A percentile compares a stretch with the other conserved stretches of the same genome.
These are phyloP conservation scores for Aureoboletus auriporus DNA, from an alignment of 768 basidiomycete species.

Conservation along the genomic window DNA sequence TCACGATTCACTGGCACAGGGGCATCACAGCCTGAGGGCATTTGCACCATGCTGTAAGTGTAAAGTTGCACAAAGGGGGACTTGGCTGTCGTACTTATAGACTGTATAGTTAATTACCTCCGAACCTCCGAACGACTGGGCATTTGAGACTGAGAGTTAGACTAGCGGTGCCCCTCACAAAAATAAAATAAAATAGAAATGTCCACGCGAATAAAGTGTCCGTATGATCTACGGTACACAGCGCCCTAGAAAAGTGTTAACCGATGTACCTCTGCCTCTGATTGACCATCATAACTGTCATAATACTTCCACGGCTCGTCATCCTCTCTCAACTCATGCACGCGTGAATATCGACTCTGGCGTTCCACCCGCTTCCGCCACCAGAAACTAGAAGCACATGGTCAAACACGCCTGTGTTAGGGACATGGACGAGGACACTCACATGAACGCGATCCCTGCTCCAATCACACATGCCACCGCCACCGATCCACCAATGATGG, in stretches of 20 bases:
- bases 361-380: slow-evolving; percentile 24
- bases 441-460: slow-evolving; percentile 33
- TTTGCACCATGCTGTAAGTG: too few species aligned
- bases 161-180: too few species aligned
- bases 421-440: slow-evolving; percentile 9
- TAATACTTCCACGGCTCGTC: slow-evolving; percentile 30
- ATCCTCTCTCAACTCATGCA: slow-evolving; percentile 25
- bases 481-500: slow-evolving; percentile 45
- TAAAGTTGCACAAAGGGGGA: too few species aligned
- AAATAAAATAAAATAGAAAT: too few species aligned
- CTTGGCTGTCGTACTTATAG: too few species aligned
- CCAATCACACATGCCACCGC: slow-evolving; percentile 41
- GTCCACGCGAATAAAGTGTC: too few species aligned
- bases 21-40: too few species aligned
- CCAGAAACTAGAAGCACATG: slow-evolving; percentile 21
- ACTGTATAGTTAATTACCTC: too few species aligned
- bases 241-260: slow-evolving; percentile 3
- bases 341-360: slow-evolving; percentile 16
- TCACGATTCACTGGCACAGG: too few species aligned
- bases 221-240: too few species aligned
- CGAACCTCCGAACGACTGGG: too few species aligned
- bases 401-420: not conserved
- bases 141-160: too few species aligned
- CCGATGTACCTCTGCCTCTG: slow-evolving; percentile 5
- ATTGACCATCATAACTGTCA: slow-evolving; percentile 9